These are phyloP conservation scores for Candida ovalis DNA, from an alignment of 805 yeast genomes.

Conservation along the genomic window DNA sequence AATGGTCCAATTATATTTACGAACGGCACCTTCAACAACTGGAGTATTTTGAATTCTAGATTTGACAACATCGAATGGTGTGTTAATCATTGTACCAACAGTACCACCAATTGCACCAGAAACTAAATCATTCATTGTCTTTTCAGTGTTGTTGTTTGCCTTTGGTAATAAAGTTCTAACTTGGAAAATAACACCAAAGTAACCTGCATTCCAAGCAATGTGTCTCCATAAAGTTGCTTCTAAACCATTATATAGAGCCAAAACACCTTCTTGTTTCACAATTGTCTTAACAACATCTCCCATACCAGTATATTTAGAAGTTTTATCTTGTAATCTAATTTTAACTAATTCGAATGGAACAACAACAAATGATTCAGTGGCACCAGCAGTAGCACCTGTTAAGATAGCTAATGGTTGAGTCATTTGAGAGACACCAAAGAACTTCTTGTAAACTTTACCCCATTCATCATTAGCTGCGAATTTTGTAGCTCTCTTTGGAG, in stretches of 20 bases:
- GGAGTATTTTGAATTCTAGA: conserved; percentile 85
- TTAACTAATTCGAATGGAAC: conserved; percentile 97
- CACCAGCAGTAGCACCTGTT: conserved; percentile 99
- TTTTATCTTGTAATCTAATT: conserved; percentile 88
- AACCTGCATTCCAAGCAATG: conserved; percentile 95
- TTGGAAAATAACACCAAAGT: conserved; percentile 92
- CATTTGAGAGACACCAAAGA: conserved; percentile 65
- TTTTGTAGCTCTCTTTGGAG: conserved; percentile 98
- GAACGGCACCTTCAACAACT: conserved; percentile 63
- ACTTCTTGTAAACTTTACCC: conserved; percentile 74
- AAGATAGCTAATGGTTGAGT: conserved; percentile 81
- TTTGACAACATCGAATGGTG: conserved; percentile 97
- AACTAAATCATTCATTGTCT: conserved; percentile 80
- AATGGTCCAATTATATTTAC: conserved; percentile 89
- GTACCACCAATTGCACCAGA: conserved; percentile 98
- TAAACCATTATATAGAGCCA: conserved; percentile 87
- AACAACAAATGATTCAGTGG: conserved; percentile 92
- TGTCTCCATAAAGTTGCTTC: conserved; percentile 99
- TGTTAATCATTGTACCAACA: conserved; percentile 89
- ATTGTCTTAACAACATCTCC: conserved; percentile 75
- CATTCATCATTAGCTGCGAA: conserved; percentile 98
- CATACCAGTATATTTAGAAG: conserved; percentile 79
- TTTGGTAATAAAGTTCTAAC: conserved; percentile 74
- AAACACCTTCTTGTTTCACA: conserved; percentile 67
- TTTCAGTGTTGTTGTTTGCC: conserved; percentile 65